A percentile compares a stretch with the other conserved stretches of the same genome.
These are phyloP conservation scores for Cercospora citrullina DNA, from an alignment of 2,329 filamentous ascomycete genomes.

Conservation along the genomic window DNA sequence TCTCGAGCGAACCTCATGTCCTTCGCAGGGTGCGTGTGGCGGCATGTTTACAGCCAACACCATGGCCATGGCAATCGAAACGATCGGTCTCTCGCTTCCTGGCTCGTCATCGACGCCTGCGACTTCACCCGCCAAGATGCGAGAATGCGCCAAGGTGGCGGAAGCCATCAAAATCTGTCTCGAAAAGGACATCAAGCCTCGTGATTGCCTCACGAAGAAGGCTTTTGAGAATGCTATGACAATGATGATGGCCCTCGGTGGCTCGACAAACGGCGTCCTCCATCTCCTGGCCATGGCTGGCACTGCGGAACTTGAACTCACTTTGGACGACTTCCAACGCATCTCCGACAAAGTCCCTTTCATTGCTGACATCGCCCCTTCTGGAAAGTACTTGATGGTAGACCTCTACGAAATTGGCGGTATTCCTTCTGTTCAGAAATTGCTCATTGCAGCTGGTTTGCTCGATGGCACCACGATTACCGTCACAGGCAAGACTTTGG, in stretches of 20 bases:
- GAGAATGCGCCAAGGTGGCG: constrained; percentile 80
- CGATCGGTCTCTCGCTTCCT: constrained; percentile 79
- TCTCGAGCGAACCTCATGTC: constrained; percentile 76
- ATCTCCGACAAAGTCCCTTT: constrained; percentile 81
- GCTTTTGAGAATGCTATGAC: constrained; percentile 87
- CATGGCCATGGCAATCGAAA: constrained; percentile 88
- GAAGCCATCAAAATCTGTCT: constrained; percentile 77
- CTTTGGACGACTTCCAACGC: constrained; percentile 78
- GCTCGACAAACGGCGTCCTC: constrained; percentile 83
- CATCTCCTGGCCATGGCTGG: constrained; percentile 90
- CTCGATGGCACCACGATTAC: constrained; percentile 78
- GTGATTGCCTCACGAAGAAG: constrained; percentile 74
- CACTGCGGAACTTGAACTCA: constrained; percentile 74
- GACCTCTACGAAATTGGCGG: constrained; percentile 85
- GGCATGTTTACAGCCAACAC: constrained; percentile 97
- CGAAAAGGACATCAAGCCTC: constrained; percentile 77
- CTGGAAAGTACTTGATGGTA: constrained; percentile 81
- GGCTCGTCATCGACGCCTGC: constrained; percentile 84
- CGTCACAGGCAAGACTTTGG: constrained; percentile 80
- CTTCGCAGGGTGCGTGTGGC: constrained; percentile 76
- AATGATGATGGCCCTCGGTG: constrained; percentile 88
- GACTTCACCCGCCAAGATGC: constrained; percentile 75
- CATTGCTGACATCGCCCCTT: constrained; percentile 81
- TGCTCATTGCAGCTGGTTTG: constrained; percentile 72
- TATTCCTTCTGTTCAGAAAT: constrained; percentile 80